Evolutionary conservation across 768 basidiomycete genomes (phyloP).

Genomic region (Hericium erinaceus): DNA sequence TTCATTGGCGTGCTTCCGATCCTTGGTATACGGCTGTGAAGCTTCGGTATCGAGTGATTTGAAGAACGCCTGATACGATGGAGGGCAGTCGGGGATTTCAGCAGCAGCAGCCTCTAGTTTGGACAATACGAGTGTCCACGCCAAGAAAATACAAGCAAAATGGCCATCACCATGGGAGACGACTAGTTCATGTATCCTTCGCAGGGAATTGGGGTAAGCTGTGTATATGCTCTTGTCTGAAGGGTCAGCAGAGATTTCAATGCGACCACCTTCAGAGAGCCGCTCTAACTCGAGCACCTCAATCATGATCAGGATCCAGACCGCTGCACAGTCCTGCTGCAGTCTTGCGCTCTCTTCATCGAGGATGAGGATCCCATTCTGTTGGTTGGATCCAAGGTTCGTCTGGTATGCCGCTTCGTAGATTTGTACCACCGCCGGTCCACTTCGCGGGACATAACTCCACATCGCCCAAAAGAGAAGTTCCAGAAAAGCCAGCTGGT

Average conservation of each 20-base stretch:
- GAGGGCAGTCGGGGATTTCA: constrained; percentile 43
- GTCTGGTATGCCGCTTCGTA: constrained; percentile 57
- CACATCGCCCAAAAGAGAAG: constrained; percentile 88
- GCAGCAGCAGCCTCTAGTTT: constrained; percentile 39
- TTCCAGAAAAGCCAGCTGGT: constrained; percentile 77
- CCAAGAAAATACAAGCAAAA: constrained; percentile 62
- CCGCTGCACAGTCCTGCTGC: constrained; percentile 54
- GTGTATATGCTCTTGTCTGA: constrained; percentile 43
- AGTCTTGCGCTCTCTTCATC: constrained; percentile 67
- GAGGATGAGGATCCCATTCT: constrained; percentile 52
- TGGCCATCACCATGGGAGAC: constrained; percentile 50
- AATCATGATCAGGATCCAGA: constrained; percentile 74
- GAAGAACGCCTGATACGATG: constrained; percentile 47
- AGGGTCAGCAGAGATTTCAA: constrained; percentile 46
- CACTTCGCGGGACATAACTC: constrained; percentile 59
- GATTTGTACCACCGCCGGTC: constrained; percentile 51
- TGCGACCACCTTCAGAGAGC: constrained; percentile 39
- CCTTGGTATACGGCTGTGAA: constrained; percentile 39
- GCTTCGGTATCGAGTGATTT: constrained; percentile 36
- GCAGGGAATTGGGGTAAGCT: constrained; percentile 52
- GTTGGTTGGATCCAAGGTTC: constrained; percentile 55
- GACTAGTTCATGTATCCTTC: constrained; percentile 60
- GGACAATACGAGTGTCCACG: constrained; percentile 80
- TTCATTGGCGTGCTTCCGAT: constrained; percentile 43
- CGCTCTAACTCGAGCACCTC: constrained; percentile 77